Evolutionary conservation across 2,329 filamentous ascomycete genomes (phyloP).

Genomic region (Rhynchosporium graminicola): DNA sequence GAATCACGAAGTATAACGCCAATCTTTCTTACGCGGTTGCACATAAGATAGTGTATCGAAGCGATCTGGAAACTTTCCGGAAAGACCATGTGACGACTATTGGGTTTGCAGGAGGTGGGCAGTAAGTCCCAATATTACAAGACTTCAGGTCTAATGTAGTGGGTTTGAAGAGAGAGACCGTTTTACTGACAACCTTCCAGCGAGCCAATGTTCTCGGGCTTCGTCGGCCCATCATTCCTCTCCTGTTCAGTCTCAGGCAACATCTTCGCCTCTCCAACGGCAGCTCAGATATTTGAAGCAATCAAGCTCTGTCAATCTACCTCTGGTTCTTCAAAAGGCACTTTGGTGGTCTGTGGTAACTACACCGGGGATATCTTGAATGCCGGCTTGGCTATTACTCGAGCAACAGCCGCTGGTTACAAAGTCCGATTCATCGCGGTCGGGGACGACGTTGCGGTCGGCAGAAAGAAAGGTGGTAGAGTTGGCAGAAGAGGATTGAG

Average conservation of each 20-base stretch:
- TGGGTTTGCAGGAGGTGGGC: slow-evolving; percentile 36
- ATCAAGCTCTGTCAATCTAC: slow-evolving; percentile 31
- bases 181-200: slow-evolving; percentile 11
- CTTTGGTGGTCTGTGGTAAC: slow-evolving; percentile 44
- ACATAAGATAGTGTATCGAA: slow-evolving; percentile 35
- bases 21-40: slow-evolving; percentile 30
- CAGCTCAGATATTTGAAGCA: slow-evolving; percentile 45
- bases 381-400: slow-evolving; percentile 45
- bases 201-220: slow-evolving; percentile 46
- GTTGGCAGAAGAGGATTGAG: slow-evolving; percentile 52
- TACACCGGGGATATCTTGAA: slow-evolving; percentile 48
- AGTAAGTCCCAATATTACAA: slow-evolving; percentile 27
- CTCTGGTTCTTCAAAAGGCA: slow-evolving; percentile 26
- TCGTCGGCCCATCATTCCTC: slow-evolving; percentile 45
- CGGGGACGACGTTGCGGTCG: slow-evolving; percentile 48
- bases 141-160: not conserved
- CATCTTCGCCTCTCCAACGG: slow-evolving; percentile 46
- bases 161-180: too few relatives aligned
- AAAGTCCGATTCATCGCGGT: slow-evolving; percentile 33
- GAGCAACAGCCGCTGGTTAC: slow-evolving; percentile 37
- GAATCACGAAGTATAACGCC: slow-evolving; percentile 32
- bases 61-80: slow-evolving; percentile 33
- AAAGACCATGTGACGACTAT: slow-evolving; percentile 36
- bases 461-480: slow-evolving; percentile 50
- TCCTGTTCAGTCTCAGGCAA: slow-evolving; percentile 45